phyloP scores from a whole-genome alignment of 371 early-diverging fungal species.

The Saksenaea vasiformis region DNA sequence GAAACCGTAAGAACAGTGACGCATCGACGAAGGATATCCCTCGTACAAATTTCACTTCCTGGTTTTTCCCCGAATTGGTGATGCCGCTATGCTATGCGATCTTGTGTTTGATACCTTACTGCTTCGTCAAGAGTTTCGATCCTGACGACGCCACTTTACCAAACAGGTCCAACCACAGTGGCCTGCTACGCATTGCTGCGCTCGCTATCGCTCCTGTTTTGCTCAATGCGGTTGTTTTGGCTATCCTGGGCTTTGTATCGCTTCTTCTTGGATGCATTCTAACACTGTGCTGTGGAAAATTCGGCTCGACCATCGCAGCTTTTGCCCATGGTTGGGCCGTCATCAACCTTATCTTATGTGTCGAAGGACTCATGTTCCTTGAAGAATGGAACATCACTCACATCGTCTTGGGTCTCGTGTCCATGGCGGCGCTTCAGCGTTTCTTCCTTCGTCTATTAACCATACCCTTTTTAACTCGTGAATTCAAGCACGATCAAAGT shows the following conservation, averaged over 20 bases:
- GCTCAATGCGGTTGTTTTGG: slow-evolving; percentile 67
- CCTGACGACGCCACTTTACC: slow-evolving; percentile 21
- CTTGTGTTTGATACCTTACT: slow-evolving; percentile 62
- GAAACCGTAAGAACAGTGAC: slow-evolving; percentile 11
- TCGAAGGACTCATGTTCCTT: slow-evolving; percentile 65
- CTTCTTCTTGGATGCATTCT: slow-evolving; percentile 64
- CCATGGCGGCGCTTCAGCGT: slow-evolving; percentile 62
- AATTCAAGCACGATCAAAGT: slow-evolving; percentile 72
- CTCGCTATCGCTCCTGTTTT: slow-evolving; percentile 71
- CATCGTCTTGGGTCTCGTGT: slow-evolving; percentile 70
- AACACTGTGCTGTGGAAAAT: slow-evolving; percentile 63
- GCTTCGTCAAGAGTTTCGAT: slow-evolving; percentile 59
- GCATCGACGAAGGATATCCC: not conserved
- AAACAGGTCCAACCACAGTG: slow-evolving; percentile 29
- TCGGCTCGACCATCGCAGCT: slow-evolving; percentile 70
- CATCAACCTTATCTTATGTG: slow-evolving; percentile 58
- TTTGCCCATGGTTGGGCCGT: slow-evolving; percentile 69
- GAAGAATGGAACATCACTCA: slow-evolving; percentile 67
- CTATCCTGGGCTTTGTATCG: slow-evolving; percentile 68
- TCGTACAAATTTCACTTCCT: slow-evolving; percentile 59
- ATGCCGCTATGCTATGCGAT: slow-evolving; percentile 68
- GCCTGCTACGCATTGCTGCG: slow-evolving; percentile 55
- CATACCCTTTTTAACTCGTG: slow-evolving; percentile 70
- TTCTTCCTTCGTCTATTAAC: slow-evolving; percentile 70
- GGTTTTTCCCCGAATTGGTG: slow-evolving; percentile 74